Base-by-base conservation (phyloP, 768 basidiomycete species). In the Grammothele lineata region DNA sequence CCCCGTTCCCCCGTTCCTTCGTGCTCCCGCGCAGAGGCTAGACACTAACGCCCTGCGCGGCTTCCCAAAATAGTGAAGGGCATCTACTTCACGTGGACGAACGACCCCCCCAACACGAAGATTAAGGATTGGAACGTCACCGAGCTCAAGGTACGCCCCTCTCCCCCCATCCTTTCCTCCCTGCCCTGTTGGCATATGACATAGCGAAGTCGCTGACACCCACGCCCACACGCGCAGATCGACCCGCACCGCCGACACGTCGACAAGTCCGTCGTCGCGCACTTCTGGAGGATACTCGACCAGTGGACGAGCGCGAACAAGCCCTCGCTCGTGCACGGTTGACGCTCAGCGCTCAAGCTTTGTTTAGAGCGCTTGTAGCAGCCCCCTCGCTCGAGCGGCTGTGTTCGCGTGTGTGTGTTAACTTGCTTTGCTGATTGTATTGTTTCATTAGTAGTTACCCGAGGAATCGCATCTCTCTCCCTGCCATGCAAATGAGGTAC, bases 71-170 rank as follows among this genome's bases (percentile, higher is more conserved):
- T 55, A 97, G 95, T 99, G 22, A 95, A 95, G 65, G 96, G 96
- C 2, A 76, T 99, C 21, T 92, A 96, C 63, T 85, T 97, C 18
- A 81, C 91, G n/a, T 93, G 92, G 88, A 78, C 87, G 36, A 92
- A 92, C 57, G 93, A 96, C 56, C 87, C 91, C 7, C 83, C 86
- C 18, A 95, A 96, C 53, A 64, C 80, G 0, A 90, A 86, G 54
- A 87, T 95, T 53, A 87, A 87, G 63, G 92, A 95, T 51, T 98
- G 96, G 96, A 97, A 97, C 56, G 95, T 99, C 15, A 88, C 88
- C 0, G 90, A 95, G 60, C 76, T 97, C 52, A 92, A 91, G 77
- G 94, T 89, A 53, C 39, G 69, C 46, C 17, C n/a, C 4, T 15
- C n/a, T n/a, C n/a, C n/a, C n/a, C n/a, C n/a, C 24, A 18, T 43